phyloP scores from a whole-genome alignment of 2,329 filamentous ascomycete species.

The Colletotrichum viniferum region DNA sequence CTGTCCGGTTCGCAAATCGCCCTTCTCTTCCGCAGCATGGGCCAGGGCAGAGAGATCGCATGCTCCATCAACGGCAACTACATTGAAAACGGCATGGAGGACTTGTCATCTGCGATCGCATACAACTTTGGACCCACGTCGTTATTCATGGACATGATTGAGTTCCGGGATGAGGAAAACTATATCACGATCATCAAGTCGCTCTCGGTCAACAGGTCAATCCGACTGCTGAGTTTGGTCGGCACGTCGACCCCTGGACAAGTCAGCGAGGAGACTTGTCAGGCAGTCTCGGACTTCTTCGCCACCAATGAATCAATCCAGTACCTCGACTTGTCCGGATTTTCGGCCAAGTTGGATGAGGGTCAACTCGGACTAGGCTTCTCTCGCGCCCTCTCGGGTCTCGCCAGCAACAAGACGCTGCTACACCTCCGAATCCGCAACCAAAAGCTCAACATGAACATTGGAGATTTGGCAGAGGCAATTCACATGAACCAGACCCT shows the following conservation, averaged over 20 bases:
- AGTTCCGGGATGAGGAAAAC: conserved; percentile 55
- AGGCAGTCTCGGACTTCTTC: conserved; percentile 55
- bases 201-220: conserved; percentile 52
- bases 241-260: conserved; percentile 56
- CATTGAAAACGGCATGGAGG: conserved; percentile 55
- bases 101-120: conserved; percentile 52
- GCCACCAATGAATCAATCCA: conserved; percentile 53
- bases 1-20: conserved; percentile 55
- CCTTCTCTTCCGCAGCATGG: conserved; percentile 55
- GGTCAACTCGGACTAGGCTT: conserved; percentile 59
- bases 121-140: conserved; percentile 52
- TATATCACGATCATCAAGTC: conserved; percentile 56
- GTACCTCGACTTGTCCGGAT: conserved; percentile 62
- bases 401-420: conserved; percentile 47
- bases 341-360: conserved; percentile 61
- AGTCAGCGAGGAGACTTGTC: conserved; percentile 50
- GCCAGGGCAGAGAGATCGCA: conserved; percentile 50
- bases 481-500: conserved; percentile 54
- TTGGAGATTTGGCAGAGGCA: conserved; percentile 55
- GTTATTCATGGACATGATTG: conserved; percentile 61
- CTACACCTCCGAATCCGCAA: conserved; percentile 60
- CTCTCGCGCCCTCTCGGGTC: conserved; percentile 52
- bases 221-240: conserved; percentile 57
- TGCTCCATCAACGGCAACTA: conserved; percentile 57
- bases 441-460: conserved; percentile 59